These are phyloP conservation scores for Saccharomyces uvarum DNA, from an alignment of 1,139 yeast genomes.

Conservation along the genomic window DNA sequence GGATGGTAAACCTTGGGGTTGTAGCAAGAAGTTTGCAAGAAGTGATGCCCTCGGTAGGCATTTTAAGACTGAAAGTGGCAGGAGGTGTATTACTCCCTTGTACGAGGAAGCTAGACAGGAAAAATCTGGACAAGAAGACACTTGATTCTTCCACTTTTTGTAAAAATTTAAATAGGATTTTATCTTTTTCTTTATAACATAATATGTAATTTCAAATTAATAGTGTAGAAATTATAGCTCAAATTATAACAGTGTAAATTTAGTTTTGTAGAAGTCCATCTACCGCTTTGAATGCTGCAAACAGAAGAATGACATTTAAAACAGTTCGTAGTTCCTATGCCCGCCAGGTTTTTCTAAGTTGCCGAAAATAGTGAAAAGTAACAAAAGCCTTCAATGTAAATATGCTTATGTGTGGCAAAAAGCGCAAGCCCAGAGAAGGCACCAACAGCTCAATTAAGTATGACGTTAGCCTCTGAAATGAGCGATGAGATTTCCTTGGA, in stretches of 20 bases:
- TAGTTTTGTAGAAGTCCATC: neutral
- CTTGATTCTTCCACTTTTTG: neutral
- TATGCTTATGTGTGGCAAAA: neutral
- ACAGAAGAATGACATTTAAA: neutral
- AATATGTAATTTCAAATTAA: neutral
- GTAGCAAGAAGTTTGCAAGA: slow-evolving; percentile 87
- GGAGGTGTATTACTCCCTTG: slow-evolving; percentile 67
- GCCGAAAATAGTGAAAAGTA: neutral
- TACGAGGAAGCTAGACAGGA: slow-evolving; percentile 58
- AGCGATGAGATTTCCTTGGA: neutral
- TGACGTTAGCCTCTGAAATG: neutral
- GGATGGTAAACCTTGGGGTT: slow-evolving; percentile 64
- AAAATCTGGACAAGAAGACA: slow-evolving; percentile 10
- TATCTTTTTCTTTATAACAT: neutral
- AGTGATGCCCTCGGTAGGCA: slow-evolving; percentile 94
- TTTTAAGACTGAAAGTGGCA: slow-evolving; percentile 89
- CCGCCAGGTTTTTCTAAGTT: neutral
- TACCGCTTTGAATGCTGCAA: neutral
- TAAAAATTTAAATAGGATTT: neutral
- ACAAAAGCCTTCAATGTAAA: neutral
- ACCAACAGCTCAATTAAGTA: neutral
- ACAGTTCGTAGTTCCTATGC: neutral
- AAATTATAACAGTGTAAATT: neutral
- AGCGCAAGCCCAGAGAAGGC: slow-evolving; percentile 1
- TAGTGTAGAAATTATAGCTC: neutral